Evolutionary conservation across 768 basidiomycete genomes (phyloP), one percentile per base, ranked within the genome.

Genomic region (Galerina sulciceps): DNA sequence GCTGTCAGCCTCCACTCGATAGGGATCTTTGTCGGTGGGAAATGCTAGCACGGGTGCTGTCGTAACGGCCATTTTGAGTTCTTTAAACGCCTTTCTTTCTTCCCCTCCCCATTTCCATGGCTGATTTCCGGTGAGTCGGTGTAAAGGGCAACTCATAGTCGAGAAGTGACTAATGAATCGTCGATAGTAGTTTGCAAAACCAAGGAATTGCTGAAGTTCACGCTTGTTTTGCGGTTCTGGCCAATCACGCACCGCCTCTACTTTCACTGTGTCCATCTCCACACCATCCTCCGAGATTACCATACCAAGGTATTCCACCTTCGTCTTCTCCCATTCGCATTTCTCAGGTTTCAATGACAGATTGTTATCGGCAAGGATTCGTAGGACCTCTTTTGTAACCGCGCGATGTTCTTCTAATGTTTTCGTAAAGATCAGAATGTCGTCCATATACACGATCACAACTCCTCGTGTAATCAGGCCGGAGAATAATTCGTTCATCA

Each of bases 391-490:
- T 38, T 46, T 55, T 15, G 44, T 44, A 18, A 54, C 53, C 0
- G 10, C 8, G 13, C 23, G 53, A 18, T 54, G 53, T 42, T 71
- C 60, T 13, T 61, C 59, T 6, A 59, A 8, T 36, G 10, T 14
- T 43, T n/a, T n/a, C 68, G 55, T 57, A 15, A 56, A 55, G 76
- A 80, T 31, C 50, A 80, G 61, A 20, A 81, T 77, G 57, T 82
- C 71, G 54, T 81, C 78, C 36, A 82, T 65, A 61, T 84, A 74
- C 37, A 78, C 67, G 1, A 77, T 52, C 10, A 76, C 69, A 73
- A 14, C 47, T 55, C 55, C 55, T 49, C 36, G 31, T 13, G 45
- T 50, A n/a, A 57, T 57, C 1, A 48, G 48, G 4, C 4, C 36
- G 8, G 15, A 15, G 17, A 52, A 58, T 10, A 51, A 14, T 5